Base-by-base conservation (phyloP, 768 basidiomycete genomes). In the Suillus paluster region DNA sequence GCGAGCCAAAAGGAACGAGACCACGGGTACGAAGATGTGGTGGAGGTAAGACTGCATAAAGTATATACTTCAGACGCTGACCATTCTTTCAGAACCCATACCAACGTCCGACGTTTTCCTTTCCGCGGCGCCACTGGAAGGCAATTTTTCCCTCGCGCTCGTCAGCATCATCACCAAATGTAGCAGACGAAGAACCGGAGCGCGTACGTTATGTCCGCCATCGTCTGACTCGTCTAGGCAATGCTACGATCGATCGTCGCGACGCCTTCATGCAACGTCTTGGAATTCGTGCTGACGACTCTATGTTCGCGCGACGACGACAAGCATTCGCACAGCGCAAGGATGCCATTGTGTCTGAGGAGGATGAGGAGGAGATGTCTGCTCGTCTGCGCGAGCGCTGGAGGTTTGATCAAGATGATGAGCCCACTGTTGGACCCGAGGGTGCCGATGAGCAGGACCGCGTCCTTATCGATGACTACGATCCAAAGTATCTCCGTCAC, bases 211-310 rank as follows among this genome's bases (percentile, higher is more conserved):
- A 68, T 45, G 70, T 94, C 60, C 91, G 96, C 63, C 68, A 90
- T 53, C 90, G 97, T 10, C 75, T 83, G 60, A 95, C 95, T 1
- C 91, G 97, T 59, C 92, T 91, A 38, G 96, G 96, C 4, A 85
- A 92, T 33, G 71, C 88, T 15, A 79, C 87, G 64, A 67, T 97
- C 19, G 95, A 97, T 76, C 84, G 97, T 54, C 85, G 89, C 15
- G 74, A 78, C 61, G 66, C 75, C 15, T 67, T 71, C 59, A 66
- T 66, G 41, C 67, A 68, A 56, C 64, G 62, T 38, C 67, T 67
- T 21, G 75, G 70, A 23, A 67, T 75, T 33, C 60, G 58, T 55
- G 64, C 67, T 0, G 63, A 57, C 12, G 54, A 57, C 23, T 41
- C 5, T 8, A 44, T 63, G 0, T 15, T 53, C 4, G 55, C 58